These are phyloP conservation scores for Claviceps quebecensis DNA, from an alignment of 2,329 filamentous ascomycete species.

Conservation along the genomic window DNA sequence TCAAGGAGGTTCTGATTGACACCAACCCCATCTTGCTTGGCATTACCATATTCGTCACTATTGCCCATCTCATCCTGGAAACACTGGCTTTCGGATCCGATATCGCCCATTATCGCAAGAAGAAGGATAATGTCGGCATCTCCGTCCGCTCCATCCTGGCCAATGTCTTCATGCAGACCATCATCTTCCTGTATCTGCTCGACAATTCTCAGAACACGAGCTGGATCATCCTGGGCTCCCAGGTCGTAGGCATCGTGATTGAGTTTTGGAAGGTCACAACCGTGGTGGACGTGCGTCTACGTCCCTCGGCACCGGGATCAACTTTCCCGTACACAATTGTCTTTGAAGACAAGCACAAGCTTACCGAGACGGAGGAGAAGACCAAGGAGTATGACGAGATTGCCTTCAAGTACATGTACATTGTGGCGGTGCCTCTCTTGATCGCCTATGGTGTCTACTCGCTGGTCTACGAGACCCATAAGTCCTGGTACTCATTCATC, in stretches of 20 bases:
- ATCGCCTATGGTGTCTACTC: slow-evolving; percentile 85
- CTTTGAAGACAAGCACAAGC: slow-evolving; percentile 94
- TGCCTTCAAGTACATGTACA: slow-evolving; percentile 95
- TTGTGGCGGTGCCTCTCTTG: slow-evolving; percentile 76
- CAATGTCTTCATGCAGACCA: slow-evolving; percentile 92
- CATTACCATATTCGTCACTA: slow-evolving; percentile 69
- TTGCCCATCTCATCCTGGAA: slow-evolving; percentile 90
- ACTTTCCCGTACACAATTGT: slow-evolving; percentile 64
- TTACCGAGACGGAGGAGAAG: slow-evolving; percentile 90
- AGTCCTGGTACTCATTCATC: slow-evolving; percentile 95
- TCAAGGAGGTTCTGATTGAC: slow-evolving; percentile 90
- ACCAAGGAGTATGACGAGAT: slow-evolving; percentile 98
- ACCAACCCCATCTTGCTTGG: slow-evolving; percentile 84
- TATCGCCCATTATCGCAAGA: slow-evolving; percentile 96
- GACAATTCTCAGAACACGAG: slow-evolving; percentile 97
- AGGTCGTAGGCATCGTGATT: slow-evolving; percentile 64
- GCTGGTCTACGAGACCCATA: slow-evolving; percentile 83
- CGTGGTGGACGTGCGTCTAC: slow-evolving; percentile 74
- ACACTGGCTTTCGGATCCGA: slow-evolving; percentile 94
- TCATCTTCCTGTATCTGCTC: slow-evolving; percentile 93
- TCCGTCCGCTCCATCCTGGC: slow-evolving; percentile 90
- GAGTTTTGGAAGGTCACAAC: slow-evolving; percentile 93
- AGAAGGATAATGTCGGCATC: slow-evolving; percentile 97
- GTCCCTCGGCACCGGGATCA: slow-evolving; percentile 52
- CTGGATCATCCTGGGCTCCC: slow-evolving; percentile 95